These are phyloP conservation scores for Retiboletus fuscus DNA, from an alignment of 1,284 basidiomycete genomes.

Conservation along the genomic window DNA sequence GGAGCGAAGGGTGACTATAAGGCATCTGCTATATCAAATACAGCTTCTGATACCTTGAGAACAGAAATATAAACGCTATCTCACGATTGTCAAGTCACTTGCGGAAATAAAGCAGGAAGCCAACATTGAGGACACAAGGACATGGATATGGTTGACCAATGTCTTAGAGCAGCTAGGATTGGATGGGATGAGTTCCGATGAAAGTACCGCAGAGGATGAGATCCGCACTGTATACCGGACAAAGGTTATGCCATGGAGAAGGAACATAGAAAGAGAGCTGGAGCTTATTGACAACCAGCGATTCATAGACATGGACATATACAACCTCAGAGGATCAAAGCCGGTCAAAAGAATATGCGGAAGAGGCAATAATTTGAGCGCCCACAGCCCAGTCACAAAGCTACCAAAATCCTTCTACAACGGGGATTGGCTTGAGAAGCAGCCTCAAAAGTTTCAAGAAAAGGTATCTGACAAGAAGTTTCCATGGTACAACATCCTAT, in stretches of 20 bases:
- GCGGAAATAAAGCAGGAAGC: not conserved
- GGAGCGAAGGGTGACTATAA: not conserved
- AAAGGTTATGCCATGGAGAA: not conserved
- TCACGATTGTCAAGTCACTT: not conserved
- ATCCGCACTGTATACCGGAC: not conserved
- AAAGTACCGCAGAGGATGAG: not conserved
- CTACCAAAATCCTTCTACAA: not conserved
- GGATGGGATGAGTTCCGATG: slow-evolving; percentile 7
- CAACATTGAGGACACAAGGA: not conserved
- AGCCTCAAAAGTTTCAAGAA: no score
- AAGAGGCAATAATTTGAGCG: not conserved
- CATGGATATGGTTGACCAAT: not conserved
- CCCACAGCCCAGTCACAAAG: not conserved
- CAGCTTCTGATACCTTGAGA: no score
- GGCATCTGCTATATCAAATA: not conserved
- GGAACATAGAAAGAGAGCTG: not conserved
- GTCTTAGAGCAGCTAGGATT: not conserved
- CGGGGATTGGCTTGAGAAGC: not conserved
- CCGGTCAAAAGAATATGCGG: not conserved
- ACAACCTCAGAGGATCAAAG: not conserved
- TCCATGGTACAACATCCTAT: no score
- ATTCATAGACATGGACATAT: not conserved
- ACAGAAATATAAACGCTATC: not conserved
- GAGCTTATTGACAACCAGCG: not conserved
- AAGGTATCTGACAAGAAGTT: no score